These are phyloP conservation scores for Zygosaccharomyces bisporus DNA, from an alignment of 805 yeast species.

Conservation along the genomic window DNA sequence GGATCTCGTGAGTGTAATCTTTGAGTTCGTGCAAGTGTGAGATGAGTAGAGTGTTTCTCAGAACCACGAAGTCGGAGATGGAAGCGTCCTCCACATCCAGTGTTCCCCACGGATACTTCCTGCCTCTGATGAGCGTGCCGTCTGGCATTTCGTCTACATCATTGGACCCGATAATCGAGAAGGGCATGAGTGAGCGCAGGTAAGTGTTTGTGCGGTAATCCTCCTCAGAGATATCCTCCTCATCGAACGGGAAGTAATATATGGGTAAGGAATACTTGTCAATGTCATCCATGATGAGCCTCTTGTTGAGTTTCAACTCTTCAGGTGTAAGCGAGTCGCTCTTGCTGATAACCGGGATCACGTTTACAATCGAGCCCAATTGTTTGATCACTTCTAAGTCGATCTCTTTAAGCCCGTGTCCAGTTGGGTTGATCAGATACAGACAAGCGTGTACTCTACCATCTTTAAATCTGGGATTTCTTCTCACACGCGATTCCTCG, in stretches of 20 bases:
- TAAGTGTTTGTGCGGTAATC: constrained; percentile 62
- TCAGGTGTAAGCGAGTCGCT: constrained; percentile 79
- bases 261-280: constrained; percentile 65
- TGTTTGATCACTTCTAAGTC: constrained; percentile 77
- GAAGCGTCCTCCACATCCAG: constrained; percentile 68
- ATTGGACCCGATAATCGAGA: constrained; percentile 67
- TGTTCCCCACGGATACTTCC: constrained; percentile 58
- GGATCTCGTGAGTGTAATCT: constrained; percentile 79
- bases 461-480: constrained; percentile 82
- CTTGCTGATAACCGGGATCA: constrained; percentile 82
- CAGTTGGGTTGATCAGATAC: constrained; percentile 78
- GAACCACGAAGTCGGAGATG: constrained; percentile 71
- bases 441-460: constrained; percentile 75
- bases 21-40: constrained; percentile 85
- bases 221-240: constrained; percentile 52
- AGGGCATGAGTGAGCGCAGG: constrained; percentile 60
- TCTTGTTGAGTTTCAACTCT: constrained; percentile 71
- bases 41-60: constrained; percentile 74
- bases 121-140: constrained; percentile 42
- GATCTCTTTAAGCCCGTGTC: constrained; percentile 73
- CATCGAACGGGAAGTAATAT: constrained; percentile 66
- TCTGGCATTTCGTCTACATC: constrained; percentile 48
- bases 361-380: constrained; percentile 74
- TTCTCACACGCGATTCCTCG: constrained; percentile 75
- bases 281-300: constrained; percentile 72